Evolutionary conservation across 139 green algal genomes (phyloP).

Genomic region (Picochlorum sp.): DNA sequence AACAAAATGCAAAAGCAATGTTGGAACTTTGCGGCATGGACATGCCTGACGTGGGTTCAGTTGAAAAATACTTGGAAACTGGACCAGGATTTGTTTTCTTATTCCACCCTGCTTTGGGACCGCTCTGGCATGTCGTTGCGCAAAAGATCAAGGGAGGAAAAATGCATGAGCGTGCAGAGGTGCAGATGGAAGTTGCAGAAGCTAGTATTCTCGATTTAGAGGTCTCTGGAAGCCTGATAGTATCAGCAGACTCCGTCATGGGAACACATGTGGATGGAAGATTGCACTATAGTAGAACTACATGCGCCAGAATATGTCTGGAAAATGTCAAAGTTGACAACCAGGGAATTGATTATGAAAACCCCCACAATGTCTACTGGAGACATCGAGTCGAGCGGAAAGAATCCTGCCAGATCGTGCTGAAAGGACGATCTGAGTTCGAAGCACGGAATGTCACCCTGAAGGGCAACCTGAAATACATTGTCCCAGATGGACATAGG

Average conservation of each 20-base stretch:
- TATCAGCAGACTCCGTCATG: constrained; percentile 43
- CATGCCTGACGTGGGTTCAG: constrained; percentile 42
- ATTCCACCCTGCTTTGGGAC: constrained; percentile 84
- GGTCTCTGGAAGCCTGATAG: constrained; percentile 68
- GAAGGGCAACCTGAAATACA: constrained; percentile 47
- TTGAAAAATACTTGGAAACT: constrained; percentile 59
- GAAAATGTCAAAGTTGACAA: constrained; percentile 77
- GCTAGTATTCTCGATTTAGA: constrained; percentile 51
- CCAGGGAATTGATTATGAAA: constrained; percentile 72
- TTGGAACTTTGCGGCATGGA: constrained; percentile 52
- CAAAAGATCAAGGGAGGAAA: constrained; percentile 85
- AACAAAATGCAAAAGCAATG: constrained; percentile 77
- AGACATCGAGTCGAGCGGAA: constrained; percentile 55
- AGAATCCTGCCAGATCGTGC: constrained; percentile 57
- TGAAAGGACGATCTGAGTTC: constrained; percentile 84
- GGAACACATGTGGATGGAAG: constrained; percentile 23
- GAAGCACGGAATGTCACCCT: constrained; percentile 60
- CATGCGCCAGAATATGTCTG: constrained; percentile 66
- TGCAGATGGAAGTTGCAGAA: constrained; percentile 75
- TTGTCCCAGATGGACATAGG: constrained; percentile 67
- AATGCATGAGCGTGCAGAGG: constrained; percentile 47
- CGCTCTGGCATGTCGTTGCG: constrained; percentile 90
- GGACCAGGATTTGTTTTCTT: constrained; percentile 85
- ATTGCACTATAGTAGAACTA: constrained; percentile 17
- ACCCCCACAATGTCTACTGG: constrained; percentile 71